Evolutionary conservation across 1,139 yeast genomes (phyloP).

Genomic region (Lodderomyces jiufengensis): DNA sequence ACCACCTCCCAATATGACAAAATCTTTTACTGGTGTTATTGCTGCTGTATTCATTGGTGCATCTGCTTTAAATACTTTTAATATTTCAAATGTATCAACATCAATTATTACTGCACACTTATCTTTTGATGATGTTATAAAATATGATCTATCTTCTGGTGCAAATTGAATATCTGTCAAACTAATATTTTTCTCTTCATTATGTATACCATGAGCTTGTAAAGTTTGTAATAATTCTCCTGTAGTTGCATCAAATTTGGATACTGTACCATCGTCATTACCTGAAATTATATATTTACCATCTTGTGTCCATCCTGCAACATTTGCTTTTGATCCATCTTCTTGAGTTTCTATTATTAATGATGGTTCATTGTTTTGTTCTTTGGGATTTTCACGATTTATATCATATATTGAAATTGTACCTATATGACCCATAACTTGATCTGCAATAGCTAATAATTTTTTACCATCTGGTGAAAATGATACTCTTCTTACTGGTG

Average conservation of each 20-base stretch:
- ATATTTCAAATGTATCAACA: conserved; percentile 66
- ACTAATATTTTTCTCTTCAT: conserved; percentile 49
- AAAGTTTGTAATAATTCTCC: conserved; percentile 64
- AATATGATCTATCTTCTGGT: conserved; percentile 75
- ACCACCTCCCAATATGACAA: conserved; percentile 96
- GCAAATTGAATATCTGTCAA: conserved; percentile 90
- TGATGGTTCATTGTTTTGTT: conserved; percentile 48
- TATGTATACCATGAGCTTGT: conserved; percentile 61
- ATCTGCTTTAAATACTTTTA: conserved; percentile 80
- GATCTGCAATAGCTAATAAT: conserved; percentile 80
- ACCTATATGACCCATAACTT: conserved; percentile 89
- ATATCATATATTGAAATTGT: conserved; percentile 67
- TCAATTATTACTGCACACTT: conserved; percentile 80
- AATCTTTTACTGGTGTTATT: conserved; percentile 88
- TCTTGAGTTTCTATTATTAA: conserved; percentile 62
- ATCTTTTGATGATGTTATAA: conserved; percentile 91
- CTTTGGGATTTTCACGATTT: conserved; percentile 35
- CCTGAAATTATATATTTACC: conserved; percentile 78
- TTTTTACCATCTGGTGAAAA: conserved; percentile 71
- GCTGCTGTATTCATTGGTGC: conserved; percentile 96
- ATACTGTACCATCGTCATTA: conserved; percentile 79
- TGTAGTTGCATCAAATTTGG: conserved; percentile 73
- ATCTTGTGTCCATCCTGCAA: conserved; percentile 85
- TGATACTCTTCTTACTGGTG: conserved; percentile 90
- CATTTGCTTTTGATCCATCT: conserved; percentile 65